Conservation (phyloP, 345 rosid species). For the Arabis hirsuta region DNA sequence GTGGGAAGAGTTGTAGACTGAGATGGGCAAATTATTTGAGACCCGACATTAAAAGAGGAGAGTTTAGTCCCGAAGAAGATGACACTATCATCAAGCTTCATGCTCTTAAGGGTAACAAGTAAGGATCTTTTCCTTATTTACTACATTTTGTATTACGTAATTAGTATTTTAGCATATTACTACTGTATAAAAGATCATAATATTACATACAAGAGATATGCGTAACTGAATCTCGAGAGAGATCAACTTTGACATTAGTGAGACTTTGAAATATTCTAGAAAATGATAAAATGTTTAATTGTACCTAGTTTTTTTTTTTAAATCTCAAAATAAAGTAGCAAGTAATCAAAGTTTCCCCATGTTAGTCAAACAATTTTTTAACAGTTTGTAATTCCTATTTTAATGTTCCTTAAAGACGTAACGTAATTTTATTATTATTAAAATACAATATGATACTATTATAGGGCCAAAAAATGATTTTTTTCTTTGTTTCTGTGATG, state of each 20-base stretch:
- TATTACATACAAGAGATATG: too few species aligned
- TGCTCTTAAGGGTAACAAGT: constrained; percentile 57
- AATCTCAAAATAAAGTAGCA: neutral
- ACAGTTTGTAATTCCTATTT: too few species aligned
- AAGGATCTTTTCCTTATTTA: neutral
- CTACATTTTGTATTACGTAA: neutral
- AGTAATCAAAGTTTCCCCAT: too few species aligned
- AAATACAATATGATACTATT: too few species aligned
- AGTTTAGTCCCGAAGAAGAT: constrained; percentile 51
- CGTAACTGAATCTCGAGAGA: too few species aligned
- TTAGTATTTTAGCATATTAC: neutral
- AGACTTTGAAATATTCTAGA: neutral
- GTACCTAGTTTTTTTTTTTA: neutral
- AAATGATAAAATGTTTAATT: neutral
- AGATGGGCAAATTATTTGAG: constrained; percentile 58
- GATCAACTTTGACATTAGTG: too few species aligned
- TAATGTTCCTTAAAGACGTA: too few species aligned
- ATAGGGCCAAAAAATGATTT: too few species aligned
- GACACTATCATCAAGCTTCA: constrained; percentile 51
- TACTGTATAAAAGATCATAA: too few species aligned
- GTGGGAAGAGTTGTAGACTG: constrained; percentile 59
- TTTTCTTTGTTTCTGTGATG: too few species aligned
- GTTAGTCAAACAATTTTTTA: too few species aligned
- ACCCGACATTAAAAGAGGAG: constrained; percentile 62
- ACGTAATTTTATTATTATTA: too few species aligned